Conservation (phyloP, 73 alveolate genomes). For the Stentor roeselii region DNA sequence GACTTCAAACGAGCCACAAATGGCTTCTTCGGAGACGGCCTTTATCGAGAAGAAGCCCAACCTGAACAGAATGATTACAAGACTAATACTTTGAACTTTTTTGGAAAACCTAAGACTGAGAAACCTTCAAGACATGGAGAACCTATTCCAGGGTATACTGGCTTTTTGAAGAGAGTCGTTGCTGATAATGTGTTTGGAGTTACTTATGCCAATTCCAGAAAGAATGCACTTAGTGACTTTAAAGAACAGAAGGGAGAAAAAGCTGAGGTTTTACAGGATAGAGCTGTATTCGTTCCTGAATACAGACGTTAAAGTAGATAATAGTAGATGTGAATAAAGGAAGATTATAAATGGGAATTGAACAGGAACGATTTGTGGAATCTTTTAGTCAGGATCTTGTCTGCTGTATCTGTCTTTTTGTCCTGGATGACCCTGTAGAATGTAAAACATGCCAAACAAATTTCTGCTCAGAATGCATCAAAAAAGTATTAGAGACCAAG, state of each 20-base stretch:
- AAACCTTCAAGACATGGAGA: constrained; percentile 49
- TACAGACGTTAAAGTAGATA: too few species aligned
- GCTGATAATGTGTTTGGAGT: constrained; percentile 87
- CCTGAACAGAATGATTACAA: constrained; percentile 14
- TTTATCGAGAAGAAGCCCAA: not conserved
- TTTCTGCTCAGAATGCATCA: constrained; percentile 21
- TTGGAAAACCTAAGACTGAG: constrained; percentile 43
- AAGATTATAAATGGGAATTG: constrained; percentile 33
- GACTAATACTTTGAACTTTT: constrained; percentile 42
- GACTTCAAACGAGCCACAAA: constrained; percentile 37
- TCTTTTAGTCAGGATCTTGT: constrained; percentile 4
- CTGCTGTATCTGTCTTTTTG: constrained; percentile 21
- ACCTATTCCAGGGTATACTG: constrained; percentile 89
- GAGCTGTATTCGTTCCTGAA: not conserved
- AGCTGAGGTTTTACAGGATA: not conserved
- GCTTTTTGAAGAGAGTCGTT: constrained; percentile 61
- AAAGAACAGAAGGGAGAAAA: not conserved
- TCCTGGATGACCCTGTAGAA: constrained; percentile 31
- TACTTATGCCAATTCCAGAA: constrained; percentile 78
- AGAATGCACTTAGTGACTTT: constrained; percentile 47
- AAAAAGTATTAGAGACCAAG: not conserved
- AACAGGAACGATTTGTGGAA: constrained; percentile 16
- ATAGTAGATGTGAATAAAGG: too few species aligned
- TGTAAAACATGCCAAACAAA: not conserved
- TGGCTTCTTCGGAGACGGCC: constrained; percentile 37